Conservation (phyloP, 495 filamentous ascomycete species). For the Tuber melanosporum region DNA sequence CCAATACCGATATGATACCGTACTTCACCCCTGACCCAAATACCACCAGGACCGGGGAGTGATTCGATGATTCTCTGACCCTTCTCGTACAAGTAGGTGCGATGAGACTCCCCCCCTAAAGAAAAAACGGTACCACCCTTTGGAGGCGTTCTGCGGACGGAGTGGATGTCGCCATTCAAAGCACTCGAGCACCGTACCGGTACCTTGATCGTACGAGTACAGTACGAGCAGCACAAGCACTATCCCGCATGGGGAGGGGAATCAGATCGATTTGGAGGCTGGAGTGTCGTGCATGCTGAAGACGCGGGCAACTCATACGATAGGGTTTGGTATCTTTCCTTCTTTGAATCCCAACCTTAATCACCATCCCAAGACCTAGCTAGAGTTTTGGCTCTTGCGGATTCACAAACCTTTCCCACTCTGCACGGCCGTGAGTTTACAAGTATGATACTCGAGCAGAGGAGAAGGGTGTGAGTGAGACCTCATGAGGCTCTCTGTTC, state of each 20-base stretch:
- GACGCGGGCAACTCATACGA: neutral
- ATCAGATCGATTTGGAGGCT: conserved; percentile 7
- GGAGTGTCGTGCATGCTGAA: conserved; percentile 2
- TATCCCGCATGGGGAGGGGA: neutral
- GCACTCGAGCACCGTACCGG: no score
- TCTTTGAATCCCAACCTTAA: neutral
- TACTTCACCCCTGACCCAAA: neutral
- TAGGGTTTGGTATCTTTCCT: neutral
- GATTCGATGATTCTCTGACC: neutral
- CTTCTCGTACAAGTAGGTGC: neutral
- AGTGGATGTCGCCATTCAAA: neutral
- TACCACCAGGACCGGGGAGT: neutral
- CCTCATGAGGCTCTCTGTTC: conserved; percentile 23
- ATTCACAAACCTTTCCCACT: neutral
- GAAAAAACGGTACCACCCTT: neutral
- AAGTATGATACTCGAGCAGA: neutral
- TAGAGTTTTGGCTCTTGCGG: neutral
- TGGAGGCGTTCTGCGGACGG: neutral
- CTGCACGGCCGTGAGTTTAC: neutral
- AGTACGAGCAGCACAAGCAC: neutral
- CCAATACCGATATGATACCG: no score
- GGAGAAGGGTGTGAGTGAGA: conserved; percentile 14
- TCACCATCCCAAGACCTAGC: neutral
- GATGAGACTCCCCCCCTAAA: neutral
- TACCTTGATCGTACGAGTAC: no score